phyloP scores from a whole-genome alignment of 148 eudicot species.

The Chenopodium quinoa region DNA sequence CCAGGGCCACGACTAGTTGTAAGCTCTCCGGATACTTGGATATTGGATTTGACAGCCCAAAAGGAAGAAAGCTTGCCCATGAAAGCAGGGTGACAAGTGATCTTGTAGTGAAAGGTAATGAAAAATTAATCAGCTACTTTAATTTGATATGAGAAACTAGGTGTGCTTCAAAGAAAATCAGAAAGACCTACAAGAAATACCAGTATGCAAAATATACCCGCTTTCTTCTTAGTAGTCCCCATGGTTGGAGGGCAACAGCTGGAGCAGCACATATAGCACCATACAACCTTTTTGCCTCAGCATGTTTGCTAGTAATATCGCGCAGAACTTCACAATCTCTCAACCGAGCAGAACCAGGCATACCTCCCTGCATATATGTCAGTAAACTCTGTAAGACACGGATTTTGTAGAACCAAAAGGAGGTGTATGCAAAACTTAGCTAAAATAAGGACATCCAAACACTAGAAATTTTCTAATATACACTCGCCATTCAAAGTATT shows the following conservation, averaged over 20 bases:
- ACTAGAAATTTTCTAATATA: not conserved
- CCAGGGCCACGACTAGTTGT: slow-evolving; percentile 99
- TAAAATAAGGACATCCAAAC: not conserved
- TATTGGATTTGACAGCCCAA: slow-evolving; percentile 75
- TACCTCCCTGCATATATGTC: slow-evolving; percentile 66
- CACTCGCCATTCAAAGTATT: not conserved
- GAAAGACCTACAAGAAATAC: slow-evolving; percentile 9
- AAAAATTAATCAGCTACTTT: slow-evolving; percentile 25
- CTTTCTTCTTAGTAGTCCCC: slow-evolving; percentile 86
- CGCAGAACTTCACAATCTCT: slow-evolving; percentile 79
- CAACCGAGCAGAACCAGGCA: slow-evolving; percentile 92
- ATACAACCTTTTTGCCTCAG: slow-evolving; percentile 73
- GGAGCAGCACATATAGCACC: slow-evolving; percentile 98
- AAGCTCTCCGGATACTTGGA: slow-evolving; percentile 81
- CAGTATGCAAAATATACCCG: slow-evolving; percentile 36
- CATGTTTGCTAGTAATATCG: slow-evolving; percentile 71
- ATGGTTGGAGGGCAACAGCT: slow-evolving; percentile 88
- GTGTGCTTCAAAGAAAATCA: slow-evolving; percentile 4
- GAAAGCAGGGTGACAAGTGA: slow-evolving; percentile 94
- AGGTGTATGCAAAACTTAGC: not conserved
- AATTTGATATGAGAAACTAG: not conserved
- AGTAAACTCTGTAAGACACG: slow-evolving; percentile 4
- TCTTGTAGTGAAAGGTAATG: slow-evolving; percentile 46
- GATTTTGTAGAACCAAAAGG: not conserved
- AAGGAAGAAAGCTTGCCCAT: slow-evolving; percentile 70